Evolutionary conservation across 805 yeast genomes (phyloP), one percentile per base, ranked within the genome.

Genomic region (Kodamaea restingae): DNA sequence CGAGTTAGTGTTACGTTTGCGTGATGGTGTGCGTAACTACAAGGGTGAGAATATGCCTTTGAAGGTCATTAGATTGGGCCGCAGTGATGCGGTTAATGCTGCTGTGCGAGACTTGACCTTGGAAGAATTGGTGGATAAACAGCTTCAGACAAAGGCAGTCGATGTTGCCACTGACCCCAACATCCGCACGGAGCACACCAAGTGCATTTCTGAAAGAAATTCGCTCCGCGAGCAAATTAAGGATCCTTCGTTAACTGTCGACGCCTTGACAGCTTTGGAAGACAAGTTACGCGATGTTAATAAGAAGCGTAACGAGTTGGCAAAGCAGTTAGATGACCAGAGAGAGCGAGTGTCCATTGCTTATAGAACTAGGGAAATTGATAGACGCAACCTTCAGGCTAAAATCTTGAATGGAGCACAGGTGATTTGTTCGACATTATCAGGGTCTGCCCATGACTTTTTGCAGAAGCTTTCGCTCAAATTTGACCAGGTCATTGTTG

Each of bases 381-480:
- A 84, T 47, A 77, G 83, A 56, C 70, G 95, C 43, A 80, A 80
- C 44, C 65, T 80, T 5, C 97, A 90, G 54, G 81, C 81, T 10
- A 77, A 78, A 42, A 73, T 90, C 20, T 64, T 91, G 41, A 72
- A 73, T 21, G 76, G 76, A 9, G 88, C 96, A 11, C 87, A 90
- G 45, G 80, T 93, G 33, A 84, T 91, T 12, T 93, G 98, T 54
- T 74, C 97, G 0, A 91, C 98, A 0, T 67, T 91, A 24, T 90
- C 97, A 0, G 98, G 97, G 20, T 79, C 96, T 3, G 96, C 98
- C 0, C 96, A 88, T 64, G 93, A 86, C 46, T 78, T 88, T 43
- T 70, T 91, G 29, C 80, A 88, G 0, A 73, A 80, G 31, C 64
- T 91, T 55, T 80, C 88, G 7, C 73, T 88, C 52, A 75, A 76